Evolutionary conservation across 78 protist species (phyloP), one percentile per base, ranked within the genome.

Genomic region (Thecamonas trahens): DNA sequence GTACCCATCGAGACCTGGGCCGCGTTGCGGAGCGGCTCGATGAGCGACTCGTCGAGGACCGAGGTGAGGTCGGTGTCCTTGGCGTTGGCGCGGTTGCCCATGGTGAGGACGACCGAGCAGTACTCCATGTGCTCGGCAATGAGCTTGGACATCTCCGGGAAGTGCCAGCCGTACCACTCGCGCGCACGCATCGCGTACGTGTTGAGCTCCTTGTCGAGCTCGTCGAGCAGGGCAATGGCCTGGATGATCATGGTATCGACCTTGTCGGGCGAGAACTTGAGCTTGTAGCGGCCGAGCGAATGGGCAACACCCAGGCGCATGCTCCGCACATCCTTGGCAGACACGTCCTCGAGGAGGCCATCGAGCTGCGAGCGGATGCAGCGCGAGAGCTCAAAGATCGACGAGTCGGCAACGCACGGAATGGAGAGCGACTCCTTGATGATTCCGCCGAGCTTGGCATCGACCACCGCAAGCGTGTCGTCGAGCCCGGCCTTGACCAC

Each of bases 161-260:
- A 97, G 78, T 94, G 99, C 97, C 95, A 92, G 11, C 96, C 97
- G 82, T 91, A 97, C 98, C 98, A 97, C 71, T 97, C 99, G 62
- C 94, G 83, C 65, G 89, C 95, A 55, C 99, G 86, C 99, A 96
- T 96, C 35, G 88, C 86, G 66, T 91, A 95, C 60, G 89, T 94
- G 94, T 97, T 97, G 70, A 95, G 79, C 73, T 97, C 98, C 83
- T 94, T 95, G 87, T 93, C 97, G 24, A 95, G 58, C n/a, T 97
- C 98, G 22, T 97, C 98, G 26, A 95, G 80, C 49, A 97, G 86
- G 0, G 86, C 90, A 61, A 97, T 88, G 50, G 99, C 98, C 80
- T 97, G 99, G 37, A 97, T 92, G 57, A 97, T 88, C 98, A 94
- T 94, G 37, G 95, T 86, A 73, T 97, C 99, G 37, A 97, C 93